Conservation (phyloP, 2,329 filamentous ascomycete genomes). For the Triangularia setosa region DNA sequence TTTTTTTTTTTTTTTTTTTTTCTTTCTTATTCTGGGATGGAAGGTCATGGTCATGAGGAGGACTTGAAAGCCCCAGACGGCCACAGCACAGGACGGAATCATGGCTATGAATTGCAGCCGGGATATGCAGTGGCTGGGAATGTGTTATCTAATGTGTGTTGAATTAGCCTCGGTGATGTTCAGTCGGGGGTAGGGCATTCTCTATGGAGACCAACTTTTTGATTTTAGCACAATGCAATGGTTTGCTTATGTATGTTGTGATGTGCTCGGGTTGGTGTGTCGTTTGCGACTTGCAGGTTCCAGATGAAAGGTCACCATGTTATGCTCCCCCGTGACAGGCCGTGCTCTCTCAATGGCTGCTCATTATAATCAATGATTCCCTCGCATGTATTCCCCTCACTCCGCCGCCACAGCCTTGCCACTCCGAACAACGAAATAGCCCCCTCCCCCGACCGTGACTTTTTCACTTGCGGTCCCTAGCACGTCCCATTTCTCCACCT, state of each 20-base stretch:
- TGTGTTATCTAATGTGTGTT: constrained; percentile 1
- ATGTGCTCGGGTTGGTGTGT: neutral
- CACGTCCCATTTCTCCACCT: constrained; percentile 65
- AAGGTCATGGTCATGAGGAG: neutral
- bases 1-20: neutral
- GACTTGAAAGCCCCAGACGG: neutral
- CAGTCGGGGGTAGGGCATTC: neutral
- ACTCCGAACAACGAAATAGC: constrained; percentile 74
- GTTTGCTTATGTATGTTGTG: neutral
- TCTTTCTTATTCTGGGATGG: neutral
- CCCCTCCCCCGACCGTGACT: constrained; percentile 55
- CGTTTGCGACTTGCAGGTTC: neutral
- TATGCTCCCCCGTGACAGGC: neutral
- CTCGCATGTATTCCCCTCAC: neutral
- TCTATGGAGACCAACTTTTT: neutral
- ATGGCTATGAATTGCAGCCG: neutral
- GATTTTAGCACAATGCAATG: constrained; percentile 4
- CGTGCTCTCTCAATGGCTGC: neutral
- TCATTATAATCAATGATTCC: neutral
- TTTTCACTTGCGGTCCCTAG: constrained; percentile 62
- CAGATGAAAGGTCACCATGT: neutral
- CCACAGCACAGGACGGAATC: neutral
- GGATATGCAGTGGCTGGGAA: neutral
- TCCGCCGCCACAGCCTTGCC: constrained; percentile 33
- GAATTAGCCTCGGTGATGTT: neutral